Evolutionary conservation across 2,329 filamentous ascomycete species (phyloP).

Genomic region (Colletotrichum sansevieriae): DNA sequence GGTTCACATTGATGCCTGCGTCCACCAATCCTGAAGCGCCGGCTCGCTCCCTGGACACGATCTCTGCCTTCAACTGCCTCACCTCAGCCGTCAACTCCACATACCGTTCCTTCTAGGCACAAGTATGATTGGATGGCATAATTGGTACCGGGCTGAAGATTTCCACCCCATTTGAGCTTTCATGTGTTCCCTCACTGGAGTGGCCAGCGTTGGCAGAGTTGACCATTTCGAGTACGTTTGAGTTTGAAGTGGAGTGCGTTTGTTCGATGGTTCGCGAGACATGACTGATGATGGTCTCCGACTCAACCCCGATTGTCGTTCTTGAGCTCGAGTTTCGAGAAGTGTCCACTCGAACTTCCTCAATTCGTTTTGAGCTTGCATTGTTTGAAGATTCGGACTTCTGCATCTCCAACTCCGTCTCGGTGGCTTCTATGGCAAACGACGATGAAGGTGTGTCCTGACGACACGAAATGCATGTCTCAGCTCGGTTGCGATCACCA

Average conservation of each 20-base stretch:
- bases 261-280: neutral
- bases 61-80: conserved; percentile 56
- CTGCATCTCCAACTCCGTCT: neutral
- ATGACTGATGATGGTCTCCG: conserved; percentile 3
- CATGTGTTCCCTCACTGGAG: too few species aligned
- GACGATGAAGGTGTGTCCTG: neutral
- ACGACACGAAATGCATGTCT: conserved; percentile 20
- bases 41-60: conserved; percentile 46
- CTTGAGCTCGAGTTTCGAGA: conserved; percentile 18
- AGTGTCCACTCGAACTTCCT: neutral
- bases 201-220: neutral
- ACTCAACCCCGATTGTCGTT: conserved; percentile 1
- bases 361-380: neutral
- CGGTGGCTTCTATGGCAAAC: neutral
- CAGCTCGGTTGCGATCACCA: conserved; percentile 17
- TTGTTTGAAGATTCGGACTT: neutral
- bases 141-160: conserved; percentile 52
- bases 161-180: conserved; percentile 36
- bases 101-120: conserved; percentile 58
- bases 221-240: neutral
- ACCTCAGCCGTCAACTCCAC: conserved; percentile 56
- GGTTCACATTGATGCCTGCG: conserved; percentile 42
- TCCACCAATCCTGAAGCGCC: conserved; percentile 37
- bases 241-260: neutral
- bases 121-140: conserved; percentile 55